Evolutionary conservation across 169 alveolate species (phyloP), one percentile per base, ranked within the genome.

Genomic region (Plasmodium malariae): DNA sequence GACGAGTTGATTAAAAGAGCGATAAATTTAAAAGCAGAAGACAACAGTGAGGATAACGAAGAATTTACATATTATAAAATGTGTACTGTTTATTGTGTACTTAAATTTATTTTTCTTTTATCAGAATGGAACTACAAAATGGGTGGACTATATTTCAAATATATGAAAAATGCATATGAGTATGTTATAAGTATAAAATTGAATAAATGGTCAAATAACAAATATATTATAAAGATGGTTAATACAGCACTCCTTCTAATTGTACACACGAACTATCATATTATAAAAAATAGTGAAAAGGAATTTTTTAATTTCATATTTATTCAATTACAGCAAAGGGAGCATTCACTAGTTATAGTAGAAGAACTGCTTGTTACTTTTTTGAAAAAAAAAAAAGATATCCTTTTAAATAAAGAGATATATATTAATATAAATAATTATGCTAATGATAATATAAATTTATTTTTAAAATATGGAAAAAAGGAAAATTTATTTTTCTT

Each of bases 381-480:
- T 86, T 69, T 86, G 43, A 24, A 69, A 45, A 86, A 86, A 86
- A 86, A 70, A 86, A 40, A 55, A 11, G 57, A 60, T 32, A 55
- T 71, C 17, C n/a, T 19, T 28, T 59, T 86, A 48, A 86, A 86
- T 70, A 45, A 68, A n/a, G 71, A 86, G 70, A 57, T 70, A 36
- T 86, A 86, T 57, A 19, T 69, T 49, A n/a, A 86, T 34, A 26
- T 86, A 60, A 24, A 57, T 9, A 57, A 48, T 45, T 62, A 86
- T 65, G 55, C 63, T 17, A 65, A 34, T 86, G 87, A 68, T 43
- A 86, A 86, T 86, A 70, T 86, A 6, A 70, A 30, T 28, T 59
- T 86, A 45, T 86, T 86, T 69, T 86, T 86, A 86, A 86, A 69
- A 59, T 86, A 55, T 69, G 65, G 59, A 37, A 69, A 57, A 55